Percentiles rank a stretch among this genome's conserved stretches.
These are phyloP conservation scores for Symbiodinium pilosum DNA, from an alignment of 73 alveolate genomes.

Conservation along the genomic window DNA sequence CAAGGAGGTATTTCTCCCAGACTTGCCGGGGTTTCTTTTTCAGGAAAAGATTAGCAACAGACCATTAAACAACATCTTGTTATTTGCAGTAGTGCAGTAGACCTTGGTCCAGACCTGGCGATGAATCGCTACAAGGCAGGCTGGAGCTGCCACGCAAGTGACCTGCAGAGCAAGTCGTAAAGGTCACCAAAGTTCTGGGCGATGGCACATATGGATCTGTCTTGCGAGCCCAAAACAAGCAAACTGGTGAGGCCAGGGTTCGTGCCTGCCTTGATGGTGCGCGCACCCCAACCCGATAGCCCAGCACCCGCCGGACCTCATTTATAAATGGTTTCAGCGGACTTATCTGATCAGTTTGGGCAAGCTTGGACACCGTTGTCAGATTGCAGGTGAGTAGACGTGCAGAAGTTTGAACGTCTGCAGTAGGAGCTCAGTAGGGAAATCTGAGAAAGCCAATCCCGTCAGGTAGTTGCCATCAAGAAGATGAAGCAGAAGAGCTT, in stretches of 20 bases:
- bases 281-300: too few species aligned
- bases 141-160: neutral
- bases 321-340: too few species aligned
- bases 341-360: too few species aligned
- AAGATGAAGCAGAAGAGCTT: conserved; percentile 96
- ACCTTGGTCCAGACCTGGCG: too few species aligned
- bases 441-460: conserved; percentile 65
- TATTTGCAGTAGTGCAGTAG: too few species aligned
- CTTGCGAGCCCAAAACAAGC: conserved; percentile 96
- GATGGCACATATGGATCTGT: conserved; percentile 98
- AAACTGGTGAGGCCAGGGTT: conserved; percentile 97
- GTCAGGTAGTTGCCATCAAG: conserved; percentile 95
- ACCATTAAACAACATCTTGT: too few species aligned
- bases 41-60: too few species aligned
- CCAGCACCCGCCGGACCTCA: too few species aligned
- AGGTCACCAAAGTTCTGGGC: conserved; percentile 95
- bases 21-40: neutral
- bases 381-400: neutral
- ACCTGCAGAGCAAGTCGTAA: neutral
- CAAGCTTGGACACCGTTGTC: too few species aligned
- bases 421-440: conserved; percentile 82
- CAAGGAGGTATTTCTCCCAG: neutral
- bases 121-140: conserved; percentile 33
- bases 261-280: too few species aligned
- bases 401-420: neutral